Evolutionary conservation across 768 basidiomycete species (phyloP), one percentile per base, ranked within the genome.

Genomic region (Pleurotus platypus): DNA sequence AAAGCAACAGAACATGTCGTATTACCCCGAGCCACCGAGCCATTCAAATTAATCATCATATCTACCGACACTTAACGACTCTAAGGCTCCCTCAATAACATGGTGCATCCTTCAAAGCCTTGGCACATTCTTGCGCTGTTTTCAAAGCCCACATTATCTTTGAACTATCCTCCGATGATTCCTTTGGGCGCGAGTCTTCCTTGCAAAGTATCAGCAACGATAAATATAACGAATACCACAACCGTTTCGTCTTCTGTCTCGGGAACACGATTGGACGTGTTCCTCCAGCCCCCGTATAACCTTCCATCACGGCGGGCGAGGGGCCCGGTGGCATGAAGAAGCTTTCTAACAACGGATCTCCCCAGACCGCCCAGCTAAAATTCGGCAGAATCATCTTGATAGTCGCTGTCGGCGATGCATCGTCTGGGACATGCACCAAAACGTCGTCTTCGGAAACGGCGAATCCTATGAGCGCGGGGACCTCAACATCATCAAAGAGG

Each of bases 401-500:
- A 6, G 65, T 63, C 63, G 24, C 66, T 61, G 5, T 59, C 40
- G 27, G 57, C 24, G 35, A 49, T 30, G 65, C 58, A 3, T 55
- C 40, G 2, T 60, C 51, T 16, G 68, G 67, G 39, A 78, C 58
- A 11, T 77, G 72, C 55, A 89, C 70, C 62, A 81, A 78, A 7
- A 88, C 76, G 57, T 86, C 80, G 38, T 84, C 77, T 12, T 81
- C 80, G 8, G 77, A 78, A 1, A 81, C 82, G 2, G 85, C 83
- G 60, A 86, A 77, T 78, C 84, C 84, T 26, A 89, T 67, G 12
- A 91, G 72, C 2, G 82, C 81, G 4, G 89, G 88, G 4, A 83
- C 84, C 54, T 88, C 85, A 54, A 84, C 86, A 56, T 92, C 89
- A 61, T 89, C 87, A 61, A 91, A 92, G 12, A 92, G 75, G 66